Evolutionary conservation across 257 asterid genomes (phyloP).

Genomic region (Solanum corneliomulleri): DNA sequence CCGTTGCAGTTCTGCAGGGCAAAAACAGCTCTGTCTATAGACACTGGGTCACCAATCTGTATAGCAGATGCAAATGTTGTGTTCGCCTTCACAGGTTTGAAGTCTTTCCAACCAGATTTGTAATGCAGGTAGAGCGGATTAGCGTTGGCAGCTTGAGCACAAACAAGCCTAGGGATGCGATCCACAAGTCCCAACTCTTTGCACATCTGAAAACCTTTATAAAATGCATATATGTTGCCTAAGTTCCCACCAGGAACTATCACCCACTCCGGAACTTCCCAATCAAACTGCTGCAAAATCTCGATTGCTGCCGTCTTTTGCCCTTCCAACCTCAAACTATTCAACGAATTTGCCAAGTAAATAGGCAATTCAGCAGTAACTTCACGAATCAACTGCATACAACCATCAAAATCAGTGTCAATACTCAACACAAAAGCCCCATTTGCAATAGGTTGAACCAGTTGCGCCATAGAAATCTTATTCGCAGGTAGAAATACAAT

Average conservation of each 20-base stretch:
- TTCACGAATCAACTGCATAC: slow-evolving; percentile 84
- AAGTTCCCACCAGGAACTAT: slow-evolving; percentile 83
- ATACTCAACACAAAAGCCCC: slow-evolving; percentile 81
- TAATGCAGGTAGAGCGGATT: slow-evolving; percentile 66
- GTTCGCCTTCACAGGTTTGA: slow-evolving; percentile 63
- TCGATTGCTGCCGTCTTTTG: slow-evolving; percentile 89
- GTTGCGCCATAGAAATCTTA: slow-evolving; percentile 58
- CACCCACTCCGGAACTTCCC: slow-evolving; percentile 93
- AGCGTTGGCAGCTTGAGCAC: slow-evolving; percentile 88
- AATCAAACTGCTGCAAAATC: slow-evolving; percentile 75
- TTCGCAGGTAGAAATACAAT: slow-evolving; percentile 71
- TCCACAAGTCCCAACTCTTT: slow-evolving; percentile 78
- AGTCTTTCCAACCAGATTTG: slow-evolving; percentile 71
- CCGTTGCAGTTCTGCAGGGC: slow-evolving; percentile 59
- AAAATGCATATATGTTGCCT: slow-evolving; percentile 77
- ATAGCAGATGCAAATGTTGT: slow-evolving; percentile 85
- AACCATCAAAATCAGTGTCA: slow-evolving; percentile 85
- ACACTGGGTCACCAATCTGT: slow-evolving; percentile 88
- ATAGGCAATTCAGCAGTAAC: slow-evolving; percentile 78
- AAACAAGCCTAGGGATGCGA: slow-evolving; percentile 66
- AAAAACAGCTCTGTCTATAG: slow-evolving; percentile 72
- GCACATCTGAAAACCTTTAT: slow-evolving; percentile 82
- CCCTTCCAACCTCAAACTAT: slow-evolving; percentile 75
- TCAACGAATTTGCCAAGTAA: slow-evolving; percentile 68
- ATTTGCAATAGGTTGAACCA: slow-evolving; percentile 85